Base-by-base conservation (phyloP, 495 filamentous ascomycete species). In the Neurospora sp. region DNA sequence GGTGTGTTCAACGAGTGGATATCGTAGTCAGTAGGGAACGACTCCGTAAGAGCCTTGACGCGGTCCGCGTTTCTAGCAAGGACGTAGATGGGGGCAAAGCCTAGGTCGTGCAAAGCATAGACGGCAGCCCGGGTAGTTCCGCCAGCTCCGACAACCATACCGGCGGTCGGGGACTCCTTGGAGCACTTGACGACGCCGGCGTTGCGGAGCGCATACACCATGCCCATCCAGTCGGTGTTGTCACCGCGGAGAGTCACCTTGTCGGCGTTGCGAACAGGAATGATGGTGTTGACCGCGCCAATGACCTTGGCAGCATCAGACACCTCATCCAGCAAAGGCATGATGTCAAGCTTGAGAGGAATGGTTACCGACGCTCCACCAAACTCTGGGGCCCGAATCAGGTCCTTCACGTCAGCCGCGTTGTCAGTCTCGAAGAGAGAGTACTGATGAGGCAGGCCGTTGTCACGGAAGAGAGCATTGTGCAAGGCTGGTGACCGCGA, bases 191-290 rank as follows among this genome's bases (percentile, higher is more conserved):
- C 84, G 31, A 93, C 84, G 38, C 93, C 92, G 4, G 91, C 90
- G 49, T 89, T 88, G 72, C 90, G 89, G n/a, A 99, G 90, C 4
- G 92, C 91, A 71, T 89, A 87, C 14, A 90, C 88, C 90, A 99
- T 99, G 66, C 96, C 96, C 76, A 90, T 87, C 94, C 95, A 99
- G 85, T 99, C 96, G 27, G 95, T 98, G 84, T 99, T 99, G 78
- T 93, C 92, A 18, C 96, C 96, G 69, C 92, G 80, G 5, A 97
- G 88, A 8, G 83, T 87, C 8, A 76, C 72, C 40, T 82, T 82
- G 12, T 83, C 84, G 44, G 40, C 71, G 14, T 76, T 71, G 31
- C 76, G 37, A 9, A 80, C 37, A 12, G 85, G 80, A 70, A 97
- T 88, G 79, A 99, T 90, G 54, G 96, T 99, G 85, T 99, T 99